Evolutionary conservation across 768 basidiomycete species (phyloP).

Genomic region (Termitomyces sp.): DNA sequence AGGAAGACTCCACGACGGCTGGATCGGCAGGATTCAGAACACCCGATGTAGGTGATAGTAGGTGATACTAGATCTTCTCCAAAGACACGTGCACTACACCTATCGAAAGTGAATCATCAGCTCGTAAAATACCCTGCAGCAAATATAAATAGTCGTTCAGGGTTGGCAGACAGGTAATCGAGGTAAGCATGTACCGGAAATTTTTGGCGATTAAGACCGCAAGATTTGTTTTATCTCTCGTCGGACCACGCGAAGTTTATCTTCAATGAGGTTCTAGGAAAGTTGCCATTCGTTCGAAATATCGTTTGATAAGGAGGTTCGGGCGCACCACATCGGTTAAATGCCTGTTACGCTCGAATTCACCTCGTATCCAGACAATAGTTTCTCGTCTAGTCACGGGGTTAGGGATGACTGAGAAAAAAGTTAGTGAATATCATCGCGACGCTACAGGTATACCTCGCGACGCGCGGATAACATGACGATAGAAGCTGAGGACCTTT

Average conservation of each 20-base stretch:
- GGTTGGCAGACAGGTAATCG: too few relatives aligned
- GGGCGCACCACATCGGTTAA: constrained; percentile 50
- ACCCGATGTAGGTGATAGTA: background rate
- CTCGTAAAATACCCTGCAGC: background rate
- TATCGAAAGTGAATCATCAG: background rate
- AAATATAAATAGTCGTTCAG: background rate
- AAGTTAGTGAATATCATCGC: constrained; percentile 3
- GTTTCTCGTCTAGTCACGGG: constrained; percentile 57
- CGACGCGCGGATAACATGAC: constrained; percentile 62
- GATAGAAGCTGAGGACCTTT: constrained; percentile 56
- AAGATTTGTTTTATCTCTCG: constrained; percentile 61
- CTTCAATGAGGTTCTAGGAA: constrained; percentile 52
- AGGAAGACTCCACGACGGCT: background rate
- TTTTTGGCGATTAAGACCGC: background rate
- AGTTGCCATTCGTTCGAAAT: background rate
- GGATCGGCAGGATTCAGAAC: background rate
- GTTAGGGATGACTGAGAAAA: constrained; percentile 53
- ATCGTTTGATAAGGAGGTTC: background rate
- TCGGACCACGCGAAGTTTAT: constrained; percentile 46
- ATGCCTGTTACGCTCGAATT: constrained; percentile 60
- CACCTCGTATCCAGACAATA: constrained; percentile 63
- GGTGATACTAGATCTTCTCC: background rate
- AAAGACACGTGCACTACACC: background rate
- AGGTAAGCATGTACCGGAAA: background rate
- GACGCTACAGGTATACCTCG: constrained; percentile 37